Evolutionary conservation across 257 asterid genomes (phyloP).

Genomic region (Henckelia pumila): DNA sequence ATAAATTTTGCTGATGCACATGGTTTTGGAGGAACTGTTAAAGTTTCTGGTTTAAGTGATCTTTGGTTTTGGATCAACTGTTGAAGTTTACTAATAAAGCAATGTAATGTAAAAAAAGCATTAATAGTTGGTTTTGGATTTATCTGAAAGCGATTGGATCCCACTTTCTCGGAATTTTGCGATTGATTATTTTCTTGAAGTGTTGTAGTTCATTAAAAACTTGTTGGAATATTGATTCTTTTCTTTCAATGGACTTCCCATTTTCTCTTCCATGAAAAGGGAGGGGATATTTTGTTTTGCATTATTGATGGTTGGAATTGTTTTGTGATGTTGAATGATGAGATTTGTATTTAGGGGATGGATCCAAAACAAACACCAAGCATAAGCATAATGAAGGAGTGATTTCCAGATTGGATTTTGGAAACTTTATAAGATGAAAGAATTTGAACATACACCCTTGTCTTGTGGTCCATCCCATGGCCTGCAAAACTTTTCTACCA

Average conservation of each 20-base stretch:
- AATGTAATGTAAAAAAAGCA: conserved; percentile 10
- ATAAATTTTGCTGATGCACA: conserved; percentile 34
- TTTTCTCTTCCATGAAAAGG: neutral
- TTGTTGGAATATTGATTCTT: neutral
- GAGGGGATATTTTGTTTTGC: neutral
- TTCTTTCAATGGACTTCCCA: neutral
- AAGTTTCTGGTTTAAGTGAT: neutral
- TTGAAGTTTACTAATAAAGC: conserved; percentile 4
- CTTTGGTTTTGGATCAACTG: too few relatives aligned
- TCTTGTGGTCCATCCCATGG: conserved; percentile 33
- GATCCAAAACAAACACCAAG: neutral
- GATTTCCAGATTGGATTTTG: neutral
- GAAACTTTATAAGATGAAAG: conserved; percentile 15
- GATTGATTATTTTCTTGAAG: neutral
- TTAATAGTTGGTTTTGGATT: conserved; percentile 20
- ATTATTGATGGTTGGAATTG: neutral
- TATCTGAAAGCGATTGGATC: conserved; percentile 18
- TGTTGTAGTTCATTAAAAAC: neutral
- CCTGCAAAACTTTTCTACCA: conserved; percentile 25
- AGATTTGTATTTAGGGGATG: neutral
- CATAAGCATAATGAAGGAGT: neutral
- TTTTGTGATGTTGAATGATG: neutral
- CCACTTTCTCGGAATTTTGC: conserved; percentile 2
- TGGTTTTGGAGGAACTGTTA: conserved; percentile 28
- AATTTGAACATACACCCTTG: conserved; percentile 28